Conservation (phyloP, 139 green algal genomes). For the Volvox africanus region DNA sequence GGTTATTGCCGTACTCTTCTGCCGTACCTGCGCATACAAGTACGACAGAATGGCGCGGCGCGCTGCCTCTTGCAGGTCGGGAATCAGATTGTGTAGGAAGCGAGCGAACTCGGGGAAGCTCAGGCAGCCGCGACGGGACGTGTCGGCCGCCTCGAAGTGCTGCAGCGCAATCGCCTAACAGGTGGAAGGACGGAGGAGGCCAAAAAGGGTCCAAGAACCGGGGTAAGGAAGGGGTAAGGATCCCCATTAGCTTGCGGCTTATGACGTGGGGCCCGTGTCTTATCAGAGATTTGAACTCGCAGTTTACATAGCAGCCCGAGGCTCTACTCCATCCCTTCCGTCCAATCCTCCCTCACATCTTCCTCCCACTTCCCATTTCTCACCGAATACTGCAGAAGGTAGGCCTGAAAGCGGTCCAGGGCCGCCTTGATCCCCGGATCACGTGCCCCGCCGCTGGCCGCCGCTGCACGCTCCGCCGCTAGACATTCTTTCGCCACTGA, state of each 20-base stretch:
- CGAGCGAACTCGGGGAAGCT: conserved; percentile 36
- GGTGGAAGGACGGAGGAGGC: background rate
- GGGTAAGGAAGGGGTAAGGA: background rate
- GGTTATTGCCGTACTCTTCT: background rate
- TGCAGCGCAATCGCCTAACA: background rate
- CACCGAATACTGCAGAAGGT: conserved; percentile 44
- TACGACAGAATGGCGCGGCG: conserved; percentile 40
- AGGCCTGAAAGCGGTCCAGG: conserved; percentile 45
- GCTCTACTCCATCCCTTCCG: too few species aligned
- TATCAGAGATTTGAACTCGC: too few species aligned
- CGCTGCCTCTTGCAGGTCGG: background rate
- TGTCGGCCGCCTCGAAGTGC: conserved; percentile 23
- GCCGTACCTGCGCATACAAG: conserved; percentile 36
- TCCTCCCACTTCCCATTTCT: background rate
- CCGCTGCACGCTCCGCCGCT: conserved; percentile 19
- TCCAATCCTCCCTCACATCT: too few species aligned
- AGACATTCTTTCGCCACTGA: conserved; percentile 52
- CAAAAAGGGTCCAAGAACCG: too few species aligned
- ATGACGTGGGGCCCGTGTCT: too few species aligned
- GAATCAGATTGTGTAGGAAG: conserved; percentile 36
- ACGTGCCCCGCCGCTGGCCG: background rate
- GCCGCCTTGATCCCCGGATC: background rate
- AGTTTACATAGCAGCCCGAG: too few species aligned
- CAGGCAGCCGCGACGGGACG: background rate
- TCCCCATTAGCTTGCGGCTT: too few species aligned